Evolutionary conservation across 305 asterid species (phyloP), one percentile per base, ranked within the genome.

Genomic region (Solanum chacoense): DNA sequence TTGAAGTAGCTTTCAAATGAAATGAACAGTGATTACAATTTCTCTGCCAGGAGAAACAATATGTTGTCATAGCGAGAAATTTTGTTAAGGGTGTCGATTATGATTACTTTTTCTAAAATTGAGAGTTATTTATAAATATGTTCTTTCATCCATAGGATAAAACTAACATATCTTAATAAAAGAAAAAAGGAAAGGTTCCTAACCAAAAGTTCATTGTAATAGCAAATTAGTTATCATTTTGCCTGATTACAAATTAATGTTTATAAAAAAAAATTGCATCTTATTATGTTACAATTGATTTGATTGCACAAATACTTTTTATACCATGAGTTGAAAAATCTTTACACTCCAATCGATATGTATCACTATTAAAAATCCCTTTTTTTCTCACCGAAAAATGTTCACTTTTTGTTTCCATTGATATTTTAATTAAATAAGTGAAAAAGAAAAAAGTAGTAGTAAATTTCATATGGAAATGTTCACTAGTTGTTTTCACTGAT

Each of bases 381-480:
- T 6, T 16, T 6, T 50, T 50, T 50, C 45, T 6, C n/a, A 3
- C n/a, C 1, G 22, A 16, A 16, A 50, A 6, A 50, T 11, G 3
- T 16, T 50, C n/a, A 7, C 2, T 11, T 0, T 0, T 11, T 16
- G 9, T 6, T 2, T 50, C 1, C 4, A 50, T 1, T 6, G 1
- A 50, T 50, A 50, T 50, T 7, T 50, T 50, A 1, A 50, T 50
- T 2, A 6, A 50, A 3, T 50, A 9, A 0, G n/a, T 16, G n/a
- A 16, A 50, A 50, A 50, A 14, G 22, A 40, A 14, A 50, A 7
- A 50, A 50, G 4, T 16, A 16, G 55, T 42, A 4, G 22, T 18
- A 16, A 50, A 50, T 50, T 50, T 50, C 63, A 6, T 50, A 6
- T 45, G 45, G 45, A 50, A 2, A 16, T 16, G 3, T 6, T 50